Percentiles rank a stretch among this genome's conserved stretches.
phyloP scores from a whole-genome alignment of 2,329 filamentous ascomycete species.

The Aspergillus novofumigatus region DNA sequence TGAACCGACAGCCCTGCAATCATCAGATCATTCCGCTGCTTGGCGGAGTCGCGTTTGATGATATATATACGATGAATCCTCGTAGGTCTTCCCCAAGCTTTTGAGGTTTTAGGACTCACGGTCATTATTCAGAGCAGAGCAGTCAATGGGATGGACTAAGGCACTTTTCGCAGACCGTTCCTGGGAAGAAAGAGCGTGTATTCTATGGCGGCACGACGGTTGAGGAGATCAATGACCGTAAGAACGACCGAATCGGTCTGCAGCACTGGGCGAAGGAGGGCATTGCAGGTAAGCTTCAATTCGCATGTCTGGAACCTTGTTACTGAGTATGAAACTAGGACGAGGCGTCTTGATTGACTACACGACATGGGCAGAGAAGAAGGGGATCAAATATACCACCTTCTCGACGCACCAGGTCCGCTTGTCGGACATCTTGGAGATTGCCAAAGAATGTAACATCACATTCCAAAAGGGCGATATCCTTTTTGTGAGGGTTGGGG shows the following conservation, averaged over 20 bases:
- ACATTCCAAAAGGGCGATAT: conserved; percentile 50
- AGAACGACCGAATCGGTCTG: conserved; percentile 44
- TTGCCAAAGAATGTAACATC: conserved; percentile 42
- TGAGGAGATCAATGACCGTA: conserved; percentile 44
- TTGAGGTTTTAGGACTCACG: not conserved
- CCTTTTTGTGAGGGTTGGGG: conserved; percentile 47
- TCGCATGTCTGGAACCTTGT: too few species aligned
- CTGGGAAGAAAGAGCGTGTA: conserved; percentile 34
- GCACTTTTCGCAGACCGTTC: conserved; percentile 45
- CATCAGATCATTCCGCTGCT: conserved; percentile 50
- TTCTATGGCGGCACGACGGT: conserved; percentile 49
- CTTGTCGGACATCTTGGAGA: conserved; percentile 33
- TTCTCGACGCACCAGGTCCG: conserved; percentile 41
- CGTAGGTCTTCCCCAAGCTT: conserved; percentile 26
- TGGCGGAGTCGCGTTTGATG: conserved; percentile 47
- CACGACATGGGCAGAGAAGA: conserved; percentile 40
- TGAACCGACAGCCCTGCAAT: conserved; percentile 48
- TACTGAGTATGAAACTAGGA: conserved; percentile 22
- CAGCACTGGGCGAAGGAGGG: conserved; percentile 49
- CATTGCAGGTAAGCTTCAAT: conserved; percentile 35
- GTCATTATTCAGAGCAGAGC: conserved; percentile 38
- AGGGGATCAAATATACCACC: conserved; percentile 37
- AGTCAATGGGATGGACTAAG: conserved; percentile 52
- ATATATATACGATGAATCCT: conserved; percentile 49
- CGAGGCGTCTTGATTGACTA: conserved; percentile 53